Conservation (phyloP, 305 asterid species). For the Fraxinus latifolia region DNA sequence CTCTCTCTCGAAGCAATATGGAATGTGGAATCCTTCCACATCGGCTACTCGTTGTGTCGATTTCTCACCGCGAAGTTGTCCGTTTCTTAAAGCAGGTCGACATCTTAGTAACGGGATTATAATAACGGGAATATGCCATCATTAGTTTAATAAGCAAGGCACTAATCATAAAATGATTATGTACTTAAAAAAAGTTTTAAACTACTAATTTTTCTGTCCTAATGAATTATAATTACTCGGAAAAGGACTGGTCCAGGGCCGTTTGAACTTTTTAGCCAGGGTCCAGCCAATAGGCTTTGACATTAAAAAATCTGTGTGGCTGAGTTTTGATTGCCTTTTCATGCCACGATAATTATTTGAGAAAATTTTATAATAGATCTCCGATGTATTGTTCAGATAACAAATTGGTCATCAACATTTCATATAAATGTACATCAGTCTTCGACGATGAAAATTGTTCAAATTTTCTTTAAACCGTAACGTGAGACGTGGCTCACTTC, state of each 20-base stretch:
- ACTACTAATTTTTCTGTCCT: conserved; percentile 18
- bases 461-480: no score
- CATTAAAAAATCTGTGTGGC: neutral
- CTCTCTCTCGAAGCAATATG: neutral
- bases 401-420: neutral
- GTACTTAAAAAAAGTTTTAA: neutral
- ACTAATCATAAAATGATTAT: conserved; percentile 17
- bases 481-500: neutral
- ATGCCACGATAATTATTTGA: neutral
- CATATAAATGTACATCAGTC: neutral
- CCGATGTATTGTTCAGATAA: neutral
- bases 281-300: neutral
- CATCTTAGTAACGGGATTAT: conserved; percentile 1
- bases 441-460: neutral
- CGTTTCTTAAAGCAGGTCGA: neutral
- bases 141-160: conserved; percentile 11
- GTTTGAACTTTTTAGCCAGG: neutral
- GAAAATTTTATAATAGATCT: neutral
- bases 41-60: neutral
- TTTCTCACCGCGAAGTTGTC: neutral
- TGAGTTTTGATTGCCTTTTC: neutral
- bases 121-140: neutral
- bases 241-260: conserved; percentile 25
- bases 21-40: neutral
- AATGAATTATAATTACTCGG: conserved; percentile 18